A percentile compares a stretch with the other conserved stretches of the same genome.
Evolutionary conservation across 148 eudicot genomes (phyloP).

Genomic region (Rhododendron molle): DNA sequence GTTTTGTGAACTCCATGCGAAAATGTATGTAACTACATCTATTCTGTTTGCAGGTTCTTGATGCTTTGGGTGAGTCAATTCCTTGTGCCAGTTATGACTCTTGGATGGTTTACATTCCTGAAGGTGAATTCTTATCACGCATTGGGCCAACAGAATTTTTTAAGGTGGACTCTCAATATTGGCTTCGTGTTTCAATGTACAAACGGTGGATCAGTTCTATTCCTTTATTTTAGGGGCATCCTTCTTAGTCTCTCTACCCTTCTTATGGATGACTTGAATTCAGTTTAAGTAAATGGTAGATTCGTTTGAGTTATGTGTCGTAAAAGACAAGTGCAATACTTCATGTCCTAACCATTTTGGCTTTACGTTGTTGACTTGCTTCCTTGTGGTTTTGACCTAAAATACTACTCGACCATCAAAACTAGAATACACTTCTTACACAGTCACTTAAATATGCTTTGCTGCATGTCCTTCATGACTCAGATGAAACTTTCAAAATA

Average conservation of each 20-base stretch:
- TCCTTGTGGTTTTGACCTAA: not conserved
- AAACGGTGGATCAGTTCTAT: not conserved
- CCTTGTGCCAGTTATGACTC: conserved; percentile 88
- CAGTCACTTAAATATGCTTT: not conserved
- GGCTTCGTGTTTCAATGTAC: not conserved
- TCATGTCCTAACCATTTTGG: not conserved
- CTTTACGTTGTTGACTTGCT: not conserved
- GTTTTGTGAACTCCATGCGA: not conserved
- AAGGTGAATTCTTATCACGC: conserved; percentile 86
- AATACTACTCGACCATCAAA: not conserved
- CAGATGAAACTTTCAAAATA: not conserved
- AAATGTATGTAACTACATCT: not conserved
- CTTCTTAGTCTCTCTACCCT: not conserved
- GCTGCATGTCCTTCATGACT: not conserved
- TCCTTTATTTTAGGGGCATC: not conserved
- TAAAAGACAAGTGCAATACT: not conserved
- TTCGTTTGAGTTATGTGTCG: not conserved
- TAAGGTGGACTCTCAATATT: conserved; percentile 46
- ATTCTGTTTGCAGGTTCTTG: conserved; percentile 56
- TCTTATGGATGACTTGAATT: not conserved
- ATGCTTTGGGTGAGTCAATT: conserved; percentile 88
- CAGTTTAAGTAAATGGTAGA: not conserved
- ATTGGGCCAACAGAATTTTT: conserved; percentile 91
- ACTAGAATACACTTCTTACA: not conserved
- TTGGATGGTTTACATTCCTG: conserved; percentile 95